These are phyloP conservation scores for Eucalyptus sp. DNA, from an alignment of 345 rosid genomes.

Conservation along the genomic window DNA sequence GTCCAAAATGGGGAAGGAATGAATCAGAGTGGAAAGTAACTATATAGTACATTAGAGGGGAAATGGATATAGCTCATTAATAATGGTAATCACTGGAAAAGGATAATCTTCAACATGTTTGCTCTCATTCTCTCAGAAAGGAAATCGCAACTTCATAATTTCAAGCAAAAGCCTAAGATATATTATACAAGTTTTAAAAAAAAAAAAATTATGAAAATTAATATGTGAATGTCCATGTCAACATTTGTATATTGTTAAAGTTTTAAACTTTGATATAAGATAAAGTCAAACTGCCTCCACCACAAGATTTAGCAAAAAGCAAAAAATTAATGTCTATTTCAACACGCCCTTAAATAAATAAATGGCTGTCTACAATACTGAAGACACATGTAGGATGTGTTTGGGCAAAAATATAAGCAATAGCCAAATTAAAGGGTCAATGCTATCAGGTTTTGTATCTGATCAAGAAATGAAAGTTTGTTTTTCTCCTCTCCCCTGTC, in stretches of 20 bases:
- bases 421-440: neutral
- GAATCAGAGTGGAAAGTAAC: neutral
- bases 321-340: neutral
- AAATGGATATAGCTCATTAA: neutral
- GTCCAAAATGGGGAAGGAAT: neutral
- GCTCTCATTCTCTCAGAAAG: neutral
- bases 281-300: neutral
- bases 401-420: neutral
- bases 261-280: neutral
- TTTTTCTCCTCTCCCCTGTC: neutral
- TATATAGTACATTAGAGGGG: neutral
- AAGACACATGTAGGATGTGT: neutral
- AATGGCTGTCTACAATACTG: neutral
- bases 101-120: neutral
- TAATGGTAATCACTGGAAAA: neutral
- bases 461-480: neutral
- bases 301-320: neutral
- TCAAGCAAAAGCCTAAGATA: neutral
- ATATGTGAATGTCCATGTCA: neutral
- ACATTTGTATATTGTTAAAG: neutral
- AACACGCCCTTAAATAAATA: neutral
- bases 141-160: neutral
- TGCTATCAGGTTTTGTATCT: neutral
- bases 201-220: neutral
- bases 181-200: neutral